A percentile compares a stretch with the other conserved stretches of the same genome.
These are phyloP conservation scores for Fomitopsis palustris DNA, from an alignment of 1,284 basidiomycete genomes.

Conservation along the genomic window DNA sequence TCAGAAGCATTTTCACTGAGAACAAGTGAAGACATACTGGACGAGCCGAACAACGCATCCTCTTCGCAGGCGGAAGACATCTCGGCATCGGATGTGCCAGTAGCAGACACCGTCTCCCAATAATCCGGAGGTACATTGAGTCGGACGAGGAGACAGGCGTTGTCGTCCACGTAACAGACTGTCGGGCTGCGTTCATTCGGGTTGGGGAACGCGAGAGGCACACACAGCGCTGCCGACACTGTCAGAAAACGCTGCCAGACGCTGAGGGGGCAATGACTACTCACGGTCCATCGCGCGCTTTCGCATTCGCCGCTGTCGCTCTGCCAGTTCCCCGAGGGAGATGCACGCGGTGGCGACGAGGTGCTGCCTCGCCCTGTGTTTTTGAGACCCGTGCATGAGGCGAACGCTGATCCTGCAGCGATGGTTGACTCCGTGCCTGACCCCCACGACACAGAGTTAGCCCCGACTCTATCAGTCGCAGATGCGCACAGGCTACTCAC, in stretches of 20 bases:
- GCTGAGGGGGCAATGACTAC: background rate
- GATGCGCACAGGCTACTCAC: too few relatives aligned
- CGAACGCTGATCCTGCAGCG: constrained; percentile 45
- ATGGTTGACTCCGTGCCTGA: constrained; percentile 34
- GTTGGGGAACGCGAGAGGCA: constrained; percentile 25
- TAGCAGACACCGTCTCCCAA: constrained; percentile 7
- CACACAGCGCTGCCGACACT: constrained; percentile 20
- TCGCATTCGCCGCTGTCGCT: constrained; percentile 32
- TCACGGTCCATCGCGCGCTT: constrained; percentile 2
- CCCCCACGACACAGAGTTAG: too few relatives aligned
- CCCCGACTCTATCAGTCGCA: too few relatives aligned
- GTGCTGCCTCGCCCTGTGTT: constrained; percentile 50
- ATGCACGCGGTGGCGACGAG: constrained; percentile 48
- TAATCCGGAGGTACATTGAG: constrained; percentile 9
- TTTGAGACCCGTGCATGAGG: constrained; percentile 46
- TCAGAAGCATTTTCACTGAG: background rate
- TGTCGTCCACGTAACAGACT: constrained; percentile 19
- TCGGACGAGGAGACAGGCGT: constrained; percentile 25
- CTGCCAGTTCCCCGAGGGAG: constrained; percentile 48
- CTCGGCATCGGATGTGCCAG: constrained; percentile 8
- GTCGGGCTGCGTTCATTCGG: constrained; percentile 26
- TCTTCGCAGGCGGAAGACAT: background rate
- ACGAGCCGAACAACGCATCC: background rate
- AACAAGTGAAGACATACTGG: background rate
- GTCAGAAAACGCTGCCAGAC: background rate